These are phyloP conservation scores for Cryptococcus sp. DNA, from an alignment of 1,284 basidiomycete species.

Conservation along the genomic window DNA sequence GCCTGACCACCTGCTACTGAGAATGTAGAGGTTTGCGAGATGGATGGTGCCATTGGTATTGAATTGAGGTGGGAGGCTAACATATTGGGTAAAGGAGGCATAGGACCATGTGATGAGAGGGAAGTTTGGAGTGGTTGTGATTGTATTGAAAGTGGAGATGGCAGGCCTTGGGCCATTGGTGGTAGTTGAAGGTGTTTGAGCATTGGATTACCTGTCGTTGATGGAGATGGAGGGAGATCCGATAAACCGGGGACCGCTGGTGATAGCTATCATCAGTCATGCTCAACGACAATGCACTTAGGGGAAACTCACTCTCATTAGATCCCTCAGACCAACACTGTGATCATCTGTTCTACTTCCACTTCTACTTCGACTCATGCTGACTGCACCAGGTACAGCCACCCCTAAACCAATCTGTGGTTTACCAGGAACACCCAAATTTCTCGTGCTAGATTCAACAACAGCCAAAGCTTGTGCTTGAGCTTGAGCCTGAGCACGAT, in stretches of 20 bases:
- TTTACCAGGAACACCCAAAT: constrained; percentile 20
- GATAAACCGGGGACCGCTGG: constrained; percentile 35
- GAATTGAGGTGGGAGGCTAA: too few relatives aligned
- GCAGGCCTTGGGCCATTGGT: constrained; percentile 29
- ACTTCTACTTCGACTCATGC: constrained; percentile 39
- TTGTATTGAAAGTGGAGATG: constrained; percentile 34
- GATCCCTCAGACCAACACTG: constrained; percentile 34
- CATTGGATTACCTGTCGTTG: constrained; percentile 39
- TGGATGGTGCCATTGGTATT: constrained; percentile 9
- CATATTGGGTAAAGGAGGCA: neutral
- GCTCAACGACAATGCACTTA: neutral
- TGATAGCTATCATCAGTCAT: constrained; percentile 24
- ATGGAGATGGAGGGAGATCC: constrained; percentile 74
- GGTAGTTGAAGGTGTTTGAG: constrained; percentile 47
- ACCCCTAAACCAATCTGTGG: constrained; percentile 1
- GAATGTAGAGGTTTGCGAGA: constrained; percentile 7
- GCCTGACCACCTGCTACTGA: neutral
- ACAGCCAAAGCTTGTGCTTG: constrained; percentile 26
- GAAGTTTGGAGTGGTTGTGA: neutral
- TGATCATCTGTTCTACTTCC: constrained; percentile 33
- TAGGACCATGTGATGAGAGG: neutral
- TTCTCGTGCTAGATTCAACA: constrained; percentile 20
- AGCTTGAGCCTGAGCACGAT: constrained; percentile 27
- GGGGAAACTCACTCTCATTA: constrained; percentile 34
- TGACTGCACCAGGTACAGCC: constrained; percentile 10